Evolutionary conservation across 805 yeast species (phyloP), one percentile per base, ranked within the genome.

Genomic region (Yamadazyma takamatsuzukensis): DNA sequence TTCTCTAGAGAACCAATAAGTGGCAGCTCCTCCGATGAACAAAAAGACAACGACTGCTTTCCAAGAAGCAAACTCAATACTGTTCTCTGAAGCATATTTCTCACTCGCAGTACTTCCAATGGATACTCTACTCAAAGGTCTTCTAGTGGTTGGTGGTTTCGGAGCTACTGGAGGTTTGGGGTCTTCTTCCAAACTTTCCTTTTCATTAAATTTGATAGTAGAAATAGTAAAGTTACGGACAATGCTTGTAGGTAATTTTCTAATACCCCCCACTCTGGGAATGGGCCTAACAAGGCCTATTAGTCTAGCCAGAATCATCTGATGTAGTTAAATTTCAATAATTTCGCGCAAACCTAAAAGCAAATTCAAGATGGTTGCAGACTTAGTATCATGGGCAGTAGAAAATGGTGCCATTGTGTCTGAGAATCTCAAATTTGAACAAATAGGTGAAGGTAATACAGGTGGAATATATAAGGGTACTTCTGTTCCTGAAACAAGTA

Each of bases 11-110:
- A 90, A 89, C 58, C 78, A 77, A 53, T 67, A 80, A 11, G 86
- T 82, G 36, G 83, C 60, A 1, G 72, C 81, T 15, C 81, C 81
- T 17, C 96, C 97, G 13, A 78, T 78, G 0, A 70, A 65, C 2
- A 83, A 37, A 52, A 89, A 73, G 17, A 87, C 51, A 2, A 76
- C 58, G 12, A 84, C 78, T 1, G 95, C 88, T 50, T 83, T 84
- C 94, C 97, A 87, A 6, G 88, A 72, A 8, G 90, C 75, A 59
- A 81, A 82, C 49, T 85, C 94, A 35, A 83, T 69, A 25, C 76
- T 65, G 32, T 52, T 54, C 8, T 59, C 56, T 9, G 60, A 58
- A 3, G 68, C 56, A 36, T 55, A 60, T 38, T 64, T 57, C 40
- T 49, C 41, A 27, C 60, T 54, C 9, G 54, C 47, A 2, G 69